Percentiles rank a stretch among this genome's conserved stretches.
These are phyloP conservation scores for Ceratobasidium sp. DNA, from an alignment of 1,284 basidiomycete species.

Conservation along the genomic window DNA sequence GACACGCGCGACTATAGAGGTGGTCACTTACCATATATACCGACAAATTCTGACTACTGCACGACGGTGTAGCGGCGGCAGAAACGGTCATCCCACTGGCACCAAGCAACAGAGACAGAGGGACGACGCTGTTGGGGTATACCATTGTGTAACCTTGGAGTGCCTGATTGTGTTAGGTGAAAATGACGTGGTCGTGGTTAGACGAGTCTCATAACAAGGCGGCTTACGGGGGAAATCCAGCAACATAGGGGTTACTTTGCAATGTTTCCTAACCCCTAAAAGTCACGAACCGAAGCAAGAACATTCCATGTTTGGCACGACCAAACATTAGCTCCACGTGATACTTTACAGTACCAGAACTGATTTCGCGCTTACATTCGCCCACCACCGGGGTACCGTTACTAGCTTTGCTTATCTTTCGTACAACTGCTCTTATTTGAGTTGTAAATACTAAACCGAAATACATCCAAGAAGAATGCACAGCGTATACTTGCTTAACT, in stretches of 20 bases:
- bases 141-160: conserved; percentile 3
- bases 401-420: no score
- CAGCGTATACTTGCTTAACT: background rate
- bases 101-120: conserved; percentile 22
- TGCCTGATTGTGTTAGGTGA: background rate
- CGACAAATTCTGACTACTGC: background rate
- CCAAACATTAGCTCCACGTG: background rate
- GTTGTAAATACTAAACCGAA: background rate
- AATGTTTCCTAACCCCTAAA: background rate
- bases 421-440: no score
- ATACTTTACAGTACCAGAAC: no score
- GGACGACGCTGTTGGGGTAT: conserved; percentile 1
- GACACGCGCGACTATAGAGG: background rate
- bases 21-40: background rate
- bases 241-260: no score
- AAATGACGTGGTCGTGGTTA: conserved; percentile 21
- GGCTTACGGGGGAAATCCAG: no score
- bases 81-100: conserved; percentile 1
- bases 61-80: conserved; percentile 12
- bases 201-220: no score
- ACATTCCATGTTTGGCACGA: background rate
- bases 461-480: background rate
- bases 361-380: no score
- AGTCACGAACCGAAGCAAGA: no score
- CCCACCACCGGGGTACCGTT: no score